These are phyloP conservation scores for Coriaria nepalensis DNA, from an alignment of 306 rosid species.

Conservation along the genomic window DNA sequence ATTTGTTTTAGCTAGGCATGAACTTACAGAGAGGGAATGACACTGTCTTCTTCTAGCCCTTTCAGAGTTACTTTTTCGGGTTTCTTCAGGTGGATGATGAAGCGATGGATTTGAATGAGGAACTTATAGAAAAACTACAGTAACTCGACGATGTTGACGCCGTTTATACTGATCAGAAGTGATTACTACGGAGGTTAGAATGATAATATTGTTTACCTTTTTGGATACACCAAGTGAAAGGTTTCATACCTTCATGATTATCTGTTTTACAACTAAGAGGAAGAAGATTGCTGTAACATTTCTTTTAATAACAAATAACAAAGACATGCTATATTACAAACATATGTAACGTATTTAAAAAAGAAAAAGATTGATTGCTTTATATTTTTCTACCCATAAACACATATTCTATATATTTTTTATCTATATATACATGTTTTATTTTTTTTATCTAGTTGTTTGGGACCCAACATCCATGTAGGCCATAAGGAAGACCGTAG, in stretches of 20 bases:
- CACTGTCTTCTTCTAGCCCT: background rate
- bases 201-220: background rate
- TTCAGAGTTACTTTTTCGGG: slow-evolving; percentile 1
- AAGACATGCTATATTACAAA: too few relatives aligned
- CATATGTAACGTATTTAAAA: too few relatives aligned
- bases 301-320: too few relatives aligned
- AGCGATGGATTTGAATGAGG: slow-evolving; percentile 82
- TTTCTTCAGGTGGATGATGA: slow-evolving; percentile 72
- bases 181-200: slow-evolving; percentile 9
- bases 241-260: too few relatives aligned
- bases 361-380: too few relatives aligned
- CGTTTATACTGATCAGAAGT: slow-evolving; percentile 82
- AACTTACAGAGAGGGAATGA: background rate
- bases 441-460: slow-evolving; percentile 20
- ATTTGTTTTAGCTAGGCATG: slow-evolving; percentile 7
- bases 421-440: background rate
- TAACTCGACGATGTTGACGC: slow-evolving; percentile 97
- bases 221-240: too few relatives aligned
- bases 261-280: too few relatives aligned
- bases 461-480: slow-evolving; percentile 98
- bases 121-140: slow-evolving; percentile 63
- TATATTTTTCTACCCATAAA: background rate
- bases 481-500: slow-evolving; percentile 79
- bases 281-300: too few relatives aligned
- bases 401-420: too few relatives aligned